These are phyloP conservation scores for Haematococcus sp. DNA, from an alignment of 139 green algal species.

Conservation along the genomic window DNA sequence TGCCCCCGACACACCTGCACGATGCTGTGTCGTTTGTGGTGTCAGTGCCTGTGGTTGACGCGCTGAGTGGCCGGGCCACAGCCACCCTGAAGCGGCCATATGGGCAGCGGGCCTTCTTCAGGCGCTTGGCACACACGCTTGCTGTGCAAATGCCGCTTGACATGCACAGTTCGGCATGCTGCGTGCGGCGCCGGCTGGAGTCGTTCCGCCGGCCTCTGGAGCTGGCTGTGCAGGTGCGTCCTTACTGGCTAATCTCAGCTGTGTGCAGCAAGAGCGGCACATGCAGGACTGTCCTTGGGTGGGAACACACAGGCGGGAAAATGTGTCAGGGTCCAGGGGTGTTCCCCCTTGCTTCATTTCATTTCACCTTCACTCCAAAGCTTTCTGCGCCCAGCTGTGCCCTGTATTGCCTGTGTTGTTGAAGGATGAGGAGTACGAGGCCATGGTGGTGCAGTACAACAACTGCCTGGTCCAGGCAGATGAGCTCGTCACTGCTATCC, in stretches of 20 bases:
- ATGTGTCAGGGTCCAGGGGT: neutral
- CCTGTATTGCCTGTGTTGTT: too few relatives aligned
- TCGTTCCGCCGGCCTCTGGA: neutral
- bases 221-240: neutral
- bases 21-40: neutral
- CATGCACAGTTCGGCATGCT: neutral
- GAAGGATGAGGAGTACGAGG: neutral
- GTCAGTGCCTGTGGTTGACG: neutral
- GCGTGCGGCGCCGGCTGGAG: slow-evolving; percentile 19
- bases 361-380: neutral
- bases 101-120: too few relatives aligned
- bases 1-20: too few relatives aligned
- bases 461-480: slow-evolving; percentile 18
- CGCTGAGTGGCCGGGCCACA: neutral
- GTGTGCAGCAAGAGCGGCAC: neutral
- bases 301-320: neutral
- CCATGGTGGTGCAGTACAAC: slow-evolving; percentile 2
- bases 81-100: too few relatives aligned
- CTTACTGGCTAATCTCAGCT: too few relatives aligned
- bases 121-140: neutral
- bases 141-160: neutral
- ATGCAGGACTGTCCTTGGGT: too few relatives aligned
- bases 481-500: slow-evolving; percentile 12
- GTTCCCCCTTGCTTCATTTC: neutral
- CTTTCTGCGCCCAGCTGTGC: too few relatives aligned